Evolutionary conservation across 768 basidiomycete species (phyloP).

Genomic region (Cystobasidium tubakii): DNA sequence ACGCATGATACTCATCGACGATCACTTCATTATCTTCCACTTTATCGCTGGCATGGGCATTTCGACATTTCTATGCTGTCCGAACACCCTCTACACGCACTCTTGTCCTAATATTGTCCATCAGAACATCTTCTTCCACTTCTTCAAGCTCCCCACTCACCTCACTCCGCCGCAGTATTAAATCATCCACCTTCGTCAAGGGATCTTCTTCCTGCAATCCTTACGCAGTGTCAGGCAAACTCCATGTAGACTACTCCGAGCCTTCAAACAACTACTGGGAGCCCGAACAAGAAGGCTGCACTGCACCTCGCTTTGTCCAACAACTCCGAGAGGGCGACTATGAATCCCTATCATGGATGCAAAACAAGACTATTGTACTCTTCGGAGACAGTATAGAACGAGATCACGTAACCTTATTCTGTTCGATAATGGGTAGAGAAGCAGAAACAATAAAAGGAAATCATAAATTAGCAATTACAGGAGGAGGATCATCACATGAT

Average conservation of each 20-base stretch:
- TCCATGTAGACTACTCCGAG: constrained; percentile 29
- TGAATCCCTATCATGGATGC: constrained; percentile 41
- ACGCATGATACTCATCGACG: background rate
- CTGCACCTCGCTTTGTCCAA: constrained; percentile 40
- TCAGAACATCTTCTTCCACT: background rate
- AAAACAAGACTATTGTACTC: constrained; percentile 43
- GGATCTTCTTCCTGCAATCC: constrained; percentile 15
- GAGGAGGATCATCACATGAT: constrained; percentile 14
- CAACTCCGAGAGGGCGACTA: constrained; percentile 38
- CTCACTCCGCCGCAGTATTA: background rate
- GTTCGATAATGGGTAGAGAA: constrained; percentile 45
- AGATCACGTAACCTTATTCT: constrained; percentile 47
- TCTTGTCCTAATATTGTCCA: too few relatives aligned
- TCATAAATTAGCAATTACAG: background rate
- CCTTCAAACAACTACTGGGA: constrained; percentile 31
- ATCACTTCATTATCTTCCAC: background rate
- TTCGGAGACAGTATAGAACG: constrained; percentile 46
- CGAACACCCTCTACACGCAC: too few relatives aligned
- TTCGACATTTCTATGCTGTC: too few relatives aligned
- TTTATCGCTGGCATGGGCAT: background rate
- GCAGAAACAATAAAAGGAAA: constrained; percentile 41
- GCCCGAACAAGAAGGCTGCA: constrained; percentile 37
- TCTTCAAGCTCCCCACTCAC: background rate
- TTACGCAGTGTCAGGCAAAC: background rate
- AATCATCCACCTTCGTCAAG: background rate